Base-by-base conservation (phyloP, 1,139 yeast species). In the Protomyces macrosporus region DNA sequence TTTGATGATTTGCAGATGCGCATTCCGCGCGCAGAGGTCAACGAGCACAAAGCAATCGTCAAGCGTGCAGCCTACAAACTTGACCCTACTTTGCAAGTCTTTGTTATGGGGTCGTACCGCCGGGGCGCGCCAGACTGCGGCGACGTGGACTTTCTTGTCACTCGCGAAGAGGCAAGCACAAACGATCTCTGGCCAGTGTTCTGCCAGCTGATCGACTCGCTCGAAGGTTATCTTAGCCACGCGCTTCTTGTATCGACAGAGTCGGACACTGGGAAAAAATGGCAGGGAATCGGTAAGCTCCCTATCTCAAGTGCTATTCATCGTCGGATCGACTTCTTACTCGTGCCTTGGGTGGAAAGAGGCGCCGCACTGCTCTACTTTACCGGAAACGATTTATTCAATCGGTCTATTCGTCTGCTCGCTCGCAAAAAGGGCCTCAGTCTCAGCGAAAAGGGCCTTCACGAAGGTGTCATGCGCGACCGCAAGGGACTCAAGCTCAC, bases 321-420 rank as follows among this genome's bases (percentile, higher is more conserved):
- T 32, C 39, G 88, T 30, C 74, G 88, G 60, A 75, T 85, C 65
- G 89, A 85, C 70, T 77, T 85, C 54, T 73, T 85, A 45, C 71
- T 79, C 10, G 82, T 82, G 35, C 82, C 81, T 12, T 79, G 82
- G 78, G 69, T 73, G 0, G 79, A 80, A 64, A 69, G 78, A 12
- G 89, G 88, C 0, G 82, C 86, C 0, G 77, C 82, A 0, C 70
- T 80, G 69, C 71, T 84, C 16, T 84, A 85, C 70, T 85, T 82
- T 69, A 83, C 85, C 0, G 89, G 89, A 0, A 81, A 83, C 66
- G 80, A 79, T 60, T 77, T 78, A 39, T 83, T 84, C 71, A 85
- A 84, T 70, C 78, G 86, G 62, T 73, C 77, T 66, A 70, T 83
- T 55, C 73, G 88, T 45, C 68, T 77, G 52, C 69, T 77, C 45